Base-by-base conservation (phyloP, 345 rosid genomes). In the Anacardium occidentale region DNA sequence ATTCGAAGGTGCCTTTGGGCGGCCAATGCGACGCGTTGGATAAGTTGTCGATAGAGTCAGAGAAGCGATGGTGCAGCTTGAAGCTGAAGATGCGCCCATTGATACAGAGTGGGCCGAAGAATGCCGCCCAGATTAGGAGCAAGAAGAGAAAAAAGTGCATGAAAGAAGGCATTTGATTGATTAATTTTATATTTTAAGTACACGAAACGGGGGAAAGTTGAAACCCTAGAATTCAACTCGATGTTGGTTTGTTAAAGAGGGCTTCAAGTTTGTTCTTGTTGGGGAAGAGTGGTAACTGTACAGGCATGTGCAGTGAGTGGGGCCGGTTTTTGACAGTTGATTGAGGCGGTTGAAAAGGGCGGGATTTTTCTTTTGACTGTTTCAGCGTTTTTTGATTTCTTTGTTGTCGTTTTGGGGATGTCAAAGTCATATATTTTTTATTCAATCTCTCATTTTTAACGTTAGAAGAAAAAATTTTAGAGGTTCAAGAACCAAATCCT, bases 1-100 rank as follows among this genome's bases (percentile, higher is more conserved):
- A 94, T 64, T 90, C 93, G 42, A 88, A 85, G 67, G 81, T 89
- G 72, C 91, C 89, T 34, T 86, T 88, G 21, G 62, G 71, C 0
- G 96, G 96, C 82, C 90, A 90, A 44, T 6, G 42, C 5, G 42
- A 37, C 50, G 80, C 72, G 42, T 68, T 45, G 32, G 90, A 82
- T 92, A 88, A 84, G 63, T 82, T 80, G 85, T 86, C 85, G 77
- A 88, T 80, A 6, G 68, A 73, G 13, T 88, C 91, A 53, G 95
- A 88, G 90, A 79, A 90, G 44, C 88, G 85, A 74, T 87, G 93
- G 76, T 89, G 97, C 97, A 90, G 89, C 83, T 88, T 77, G 85
- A 92, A 90, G 74, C 82, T 84, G 83, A 94, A 90, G 87, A 94
- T 83, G 71, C 80, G 81, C 72, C 87, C 77, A 64, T 69, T 88